These are phyloP conservation scores for Akebia trifoliata DNA, from an alignment of 164 flowering plant species.

Conservation along the genomic window DNA sequence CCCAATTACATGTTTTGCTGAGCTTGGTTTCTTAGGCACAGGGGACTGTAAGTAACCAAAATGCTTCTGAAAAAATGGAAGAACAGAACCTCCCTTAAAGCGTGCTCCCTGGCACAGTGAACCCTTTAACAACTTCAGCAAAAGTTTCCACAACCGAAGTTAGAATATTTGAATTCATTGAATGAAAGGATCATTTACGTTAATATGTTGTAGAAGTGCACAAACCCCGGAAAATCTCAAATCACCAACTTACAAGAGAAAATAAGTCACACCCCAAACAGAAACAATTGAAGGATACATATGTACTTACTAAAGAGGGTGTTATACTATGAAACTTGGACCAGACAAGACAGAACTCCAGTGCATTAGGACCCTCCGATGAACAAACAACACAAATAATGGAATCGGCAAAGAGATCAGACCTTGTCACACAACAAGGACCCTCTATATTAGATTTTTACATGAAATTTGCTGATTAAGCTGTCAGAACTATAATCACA, in stretches of 20 bases:
- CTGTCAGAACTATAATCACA: constrained; percentile 64
- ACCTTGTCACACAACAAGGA: not conserved
- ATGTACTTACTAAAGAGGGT: not conserved
- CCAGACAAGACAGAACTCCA: constrained; percentile 7
- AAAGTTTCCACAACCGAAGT: too few relatives aligned
- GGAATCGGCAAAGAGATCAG: constrained; percentile 10
- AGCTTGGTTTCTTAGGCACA: too few relatives aligned
- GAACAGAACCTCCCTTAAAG: too few relatives aligned
- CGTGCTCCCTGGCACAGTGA: too few relatives aligned
- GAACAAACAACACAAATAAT: constrained; percentile 7
- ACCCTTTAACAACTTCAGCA: too few relatives aligned
- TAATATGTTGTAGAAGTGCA: too few relatives aligned
- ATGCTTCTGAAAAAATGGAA: too few relatives aligned
- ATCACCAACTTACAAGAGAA: constrained; percentile 6
- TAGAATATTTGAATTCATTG: too few relatives aligned
- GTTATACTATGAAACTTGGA: constrained; percentile 9
- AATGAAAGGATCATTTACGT: too few relatives aligned
- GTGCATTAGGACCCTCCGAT: constrained; percentile 11
- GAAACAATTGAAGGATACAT: constrained; percentile 5
- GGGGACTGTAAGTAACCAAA: too few relatives aligned
- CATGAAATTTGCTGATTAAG: constrained; percentile 21
- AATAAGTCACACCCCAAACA: not conserved
- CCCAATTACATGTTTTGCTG: too few relatives aligned
- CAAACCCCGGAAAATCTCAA: not conserved
- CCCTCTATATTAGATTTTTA: not conserved